phyloP scores from a whole-genome alignment of 805 yeast species.

The Tetrapisispora nanseiensis region DNA sequence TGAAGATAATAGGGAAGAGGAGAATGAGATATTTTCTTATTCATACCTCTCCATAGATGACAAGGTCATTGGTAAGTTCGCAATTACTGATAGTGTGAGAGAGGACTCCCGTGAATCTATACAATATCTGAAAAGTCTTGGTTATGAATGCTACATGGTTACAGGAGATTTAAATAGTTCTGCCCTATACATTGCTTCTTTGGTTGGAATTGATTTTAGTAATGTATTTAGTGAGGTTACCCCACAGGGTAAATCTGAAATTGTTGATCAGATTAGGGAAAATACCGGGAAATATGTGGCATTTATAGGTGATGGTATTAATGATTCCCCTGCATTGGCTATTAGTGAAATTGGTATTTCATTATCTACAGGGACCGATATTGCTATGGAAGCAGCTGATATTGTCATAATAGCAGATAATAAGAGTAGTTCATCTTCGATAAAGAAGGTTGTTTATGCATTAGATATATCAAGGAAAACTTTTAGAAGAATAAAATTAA shows the following conservation, averaged over 20 bases:
- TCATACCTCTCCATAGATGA: conserved; percentile 53
- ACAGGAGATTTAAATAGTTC: conserved; percentile 73
- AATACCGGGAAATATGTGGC: conserved; percentile 43
- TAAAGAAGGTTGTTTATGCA: conserved; percentile 48
- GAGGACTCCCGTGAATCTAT: conserved; percentile 55
- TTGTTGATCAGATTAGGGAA: conserved; percentile 49
- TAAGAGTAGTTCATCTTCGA: conserved; percentile 13
- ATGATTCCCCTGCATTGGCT: conserved; percentile 94
- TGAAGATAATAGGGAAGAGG: too few relatives aligned
- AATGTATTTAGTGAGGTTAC: conserved; percentile 67
- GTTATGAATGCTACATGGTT: conserved; percentile 67
- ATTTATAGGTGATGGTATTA: conserved; percentile 95
- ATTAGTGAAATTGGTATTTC: conserved; percentile 86
- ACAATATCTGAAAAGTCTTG: conserved; percentile 39
- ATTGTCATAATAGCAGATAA: conserved; percentile 53
- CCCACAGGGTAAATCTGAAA: conserved; percentile 66
- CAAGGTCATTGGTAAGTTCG: conserved; percentile 52
- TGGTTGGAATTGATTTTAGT: conserved; percentile 53
- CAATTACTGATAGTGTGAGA: conserved; percentile 58
- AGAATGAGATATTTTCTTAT: conserved; percentile 33
- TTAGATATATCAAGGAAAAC: conserved; percentile 62
- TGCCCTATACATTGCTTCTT: conserved; percentile 54
- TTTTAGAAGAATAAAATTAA: conserved; percentile 62
- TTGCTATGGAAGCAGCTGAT: conserved; percentile 96
- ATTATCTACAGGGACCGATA: conserved; percentile 85